Conservation (phyloP, 345 rosid genomes). For the Triadica sebifera region DNA sequence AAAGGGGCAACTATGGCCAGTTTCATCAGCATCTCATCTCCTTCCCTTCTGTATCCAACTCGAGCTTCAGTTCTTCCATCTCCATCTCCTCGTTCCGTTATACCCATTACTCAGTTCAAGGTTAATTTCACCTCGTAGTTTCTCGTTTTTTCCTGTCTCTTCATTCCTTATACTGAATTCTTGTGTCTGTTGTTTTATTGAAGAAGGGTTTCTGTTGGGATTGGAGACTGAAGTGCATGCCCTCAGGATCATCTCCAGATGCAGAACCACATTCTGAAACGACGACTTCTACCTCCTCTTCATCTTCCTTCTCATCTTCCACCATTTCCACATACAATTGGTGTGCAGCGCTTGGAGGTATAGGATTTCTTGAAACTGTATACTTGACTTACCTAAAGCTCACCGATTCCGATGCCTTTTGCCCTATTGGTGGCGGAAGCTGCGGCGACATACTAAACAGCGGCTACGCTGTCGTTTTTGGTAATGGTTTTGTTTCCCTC, state of each 20-base stretch:
- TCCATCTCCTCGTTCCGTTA: slow-evolving; percentile 9
- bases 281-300: slow-evolving; percentile 29
- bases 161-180: background rate
- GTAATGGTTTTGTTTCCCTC: slow-evolving; percentile 31
- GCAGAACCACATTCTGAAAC: slow-evolving; percentile 40
- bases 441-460: slow-evolving; percentile 80
- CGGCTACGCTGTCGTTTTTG: slow-evolving; percentile 78
- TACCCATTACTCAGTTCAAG: slow-evolving; percentile 27
- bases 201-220: slow-evolving; percentile 34
- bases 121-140: slow-evolving; percentile 6
- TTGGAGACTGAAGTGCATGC: slow-evolving; percentile 35
- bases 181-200: background rate
- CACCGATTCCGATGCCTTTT: slow-evolving; percentile 64
- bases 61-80: slow-evolving; percentile 6
- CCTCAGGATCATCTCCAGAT: slow-evolving; percentile 42
- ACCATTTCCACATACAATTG: slow-evolving; percentile 46
- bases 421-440: slow-evolving; percentile 72
- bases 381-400: slow-evolving; percentile 89
- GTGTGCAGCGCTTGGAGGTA: slow-evolving; percentile 61
- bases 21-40: slow-evolving; percentile 42
- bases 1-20: slow-evolving; percentile 41
- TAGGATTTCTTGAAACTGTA: slow-evolving; percentile 72
- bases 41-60: slow-evolving; percentile 22
- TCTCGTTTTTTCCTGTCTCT: background rate
- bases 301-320: slow-evolving; percentile 22